Base-by-base conservation (phyloP, 208 protist species). In the Trypanosoma mega region DNA sequence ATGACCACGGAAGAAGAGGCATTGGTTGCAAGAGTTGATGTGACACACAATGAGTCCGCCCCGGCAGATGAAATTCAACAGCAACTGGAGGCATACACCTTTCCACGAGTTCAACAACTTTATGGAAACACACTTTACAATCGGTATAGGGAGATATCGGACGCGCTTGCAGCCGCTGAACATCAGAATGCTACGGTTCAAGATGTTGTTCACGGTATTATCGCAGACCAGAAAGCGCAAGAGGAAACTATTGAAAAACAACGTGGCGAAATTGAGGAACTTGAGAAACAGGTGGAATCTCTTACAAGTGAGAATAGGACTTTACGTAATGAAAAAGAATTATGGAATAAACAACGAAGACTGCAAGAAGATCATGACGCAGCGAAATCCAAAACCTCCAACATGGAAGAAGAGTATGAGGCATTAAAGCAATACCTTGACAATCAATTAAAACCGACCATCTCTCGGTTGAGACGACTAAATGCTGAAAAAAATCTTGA, bases 41-140 rank as follows among this genome's bases (percentile, higher is more conserved):
- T 88, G 34, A 30, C 51, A 46, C 85, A 80, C 59, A 76, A 63
- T 16, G 26, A 43, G 11, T 49, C 18, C n/a, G 67, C 85, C 37
- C 27, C 76, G 11, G 23, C 46, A 4, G 60, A 52, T 1, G 78
- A 85, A 52, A 53, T 85, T 23, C 41, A 70, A 21, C 59, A 63
- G 6, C 76, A 78, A n/a, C 69, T 88, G 47, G 44, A 64, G 20
- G 30, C 34, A 8, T 82, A 79, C 62, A 29, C 39, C 62, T 88
- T 82, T 43, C 62, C 69, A 20, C 65, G 54, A 14, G 47, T 88
- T 30, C 56, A 37, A 44, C 26, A 45, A 4, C 52, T 84, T 27
- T 75, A 82, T 66, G 55, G 59, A 2, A 43, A 71, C 30, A 73
- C 74, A 21, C 54, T 39, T 6, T 39, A 6, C 6, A 39, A 39